A percentile compares a stretch with the other conserved stretches of the same genome.
Evolutionary conservation across 2,329 filamentous ascomycete genomes (phyloP).

Genomic region (Zelopaecilomyces penicillatus): DNA sequence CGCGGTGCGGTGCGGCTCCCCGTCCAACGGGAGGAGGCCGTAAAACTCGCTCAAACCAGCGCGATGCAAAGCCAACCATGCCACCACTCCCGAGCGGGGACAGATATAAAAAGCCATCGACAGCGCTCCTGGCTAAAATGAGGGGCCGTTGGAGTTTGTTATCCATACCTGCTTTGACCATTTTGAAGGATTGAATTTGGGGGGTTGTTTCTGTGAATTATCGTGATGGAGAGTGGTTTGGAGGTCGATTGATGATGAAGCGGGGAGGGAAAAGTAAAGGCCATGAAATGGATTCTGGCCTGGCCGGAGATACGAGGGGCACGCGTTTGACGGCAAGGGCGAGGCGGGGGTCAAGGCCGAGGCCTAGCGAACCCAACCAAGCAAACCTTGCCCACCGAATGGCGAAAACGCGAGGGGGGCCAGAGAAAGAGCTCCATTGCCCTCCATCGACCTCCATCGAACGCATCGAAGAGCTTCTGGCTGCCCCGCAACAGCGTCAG

Average conservation of each 20-base stretch:
- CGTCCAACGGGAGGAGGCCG: slow-evolving; percentile 10
- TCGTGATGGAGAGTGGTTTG: slow-evolving; percentile 8
- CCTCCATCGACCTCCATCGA: slow-evolving; percentile 1
- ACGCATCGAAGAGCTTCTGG: no score
- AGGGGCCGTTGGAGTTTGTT: neutral
- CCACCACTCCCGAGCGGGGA: slow-evolving; percentile 10
- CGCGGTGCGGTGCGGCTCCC: slow-evolving; percentile 18
- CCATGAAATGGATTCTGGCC: neutral
- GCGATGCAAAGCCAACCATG: slow-evolving; percentile 25
- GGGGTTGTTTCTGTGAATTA: slow-evolving; percentile 4
- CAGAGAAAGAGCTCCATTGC: neutral
- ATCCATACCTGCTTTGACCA: slow-evolving; percentile 85
- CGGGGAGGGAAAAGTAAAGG: slow-evolving; percentile 9
- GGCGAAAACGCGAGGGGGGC: neutral
- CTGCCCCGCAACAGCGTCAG: slow-evolving; percentile 5
- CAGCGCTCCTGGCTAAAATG: neutral
- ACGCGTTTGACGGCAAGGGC: neutral
- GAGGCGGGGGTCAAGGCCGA: slow-evolving; percentile 1
- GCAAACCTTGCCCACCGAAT: neutral
- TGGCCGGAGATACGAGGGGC: slow-evolving; percentile 8
- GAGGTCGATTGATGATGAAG: slow-evolving; percentile 9
- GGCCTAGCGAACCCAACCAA: neutral
- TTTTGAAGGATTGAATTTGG: slow-evolving; percentile 57
- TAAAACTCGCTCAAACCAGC: slow-evolving; percentile 54
- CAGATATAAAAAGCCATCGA: slow-evolving; percentile 19